Percentiles rank a stretch among this genome's conserved stretches.
These are phyloP conservation scores for Chlorella ohadii DNA, from an alignment of 139 green algal genomes.

Conservation along the genomic window DNA sequence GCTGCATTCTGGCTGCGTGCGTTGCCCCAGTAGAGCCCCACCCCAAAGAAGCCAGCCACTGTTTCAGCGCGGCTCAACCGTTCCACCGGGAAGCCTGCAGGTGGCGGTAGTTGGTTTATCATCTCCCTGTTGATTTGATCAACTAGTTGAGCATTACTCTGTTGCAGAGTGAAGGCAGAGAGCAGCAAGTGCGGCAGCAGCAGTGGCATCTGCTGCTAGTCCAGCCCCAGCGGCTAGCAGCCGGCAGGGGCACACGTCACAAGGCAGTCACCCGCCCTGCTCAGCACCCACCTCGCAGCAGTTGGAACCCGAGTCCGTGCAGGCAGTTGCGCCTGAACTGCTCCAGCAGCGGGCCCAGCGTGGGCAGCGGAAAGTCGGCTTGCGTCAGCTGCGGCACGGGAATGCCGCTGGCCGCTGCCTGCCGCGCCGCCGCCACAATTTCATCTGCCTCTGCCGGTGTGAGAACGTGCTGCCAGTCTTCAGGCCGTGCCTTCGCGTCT, in stretches of 20 bases:
- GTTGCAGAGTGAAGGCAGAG: too few relatives aligned
- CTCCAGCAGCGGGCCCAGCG: slow-evolving; percentile 53
- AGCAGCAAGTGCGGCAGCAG: too few relatives aligned
- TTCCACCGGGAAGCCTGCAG: slow-evolving; percentile 53
- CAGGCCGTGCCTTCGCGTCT: background rate
- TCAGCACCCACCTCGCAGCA: slow-evolving; percentile 48
- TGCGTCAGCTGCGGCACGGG: background rate
- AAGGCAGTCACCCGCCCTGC: background rate
- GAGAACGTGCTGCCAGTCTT: background rate
- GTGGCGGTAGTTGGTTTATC: too few relatives aligned
- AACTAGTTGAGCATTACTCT: too few relatives aligned
- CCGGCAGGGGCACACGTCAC: too few relatives aligned
- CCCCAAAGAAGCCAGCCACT: slow-evolving; percentile 55
- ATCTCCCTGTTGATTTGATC: too few relatives aligned
- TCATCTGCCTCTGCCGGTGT: background rate
- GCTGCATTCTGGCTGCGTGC: slow-evolving; percentile 67
- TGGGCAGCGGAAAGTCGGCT: slow-evolving; percentile 59
- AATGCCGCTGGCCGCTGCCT: background rate
- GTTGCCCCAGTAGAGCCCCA: slow-evolving; percentile 61
- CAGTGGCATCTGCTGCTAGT: too few relatives aligned
- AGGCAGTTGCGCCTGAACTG: slow-evolving; percentile 44
- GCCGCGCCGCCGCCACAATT: background rate
- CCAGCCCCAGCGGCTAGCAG: too few relatives aligned
- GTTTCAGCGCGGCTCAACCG: slow-evolving; percentile 53
- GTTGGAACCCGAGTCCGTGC: slow-evolving; percentile 62